Conservation (phyloP, 352 stramenopile species). For the Pythium brassicae region DNA sequence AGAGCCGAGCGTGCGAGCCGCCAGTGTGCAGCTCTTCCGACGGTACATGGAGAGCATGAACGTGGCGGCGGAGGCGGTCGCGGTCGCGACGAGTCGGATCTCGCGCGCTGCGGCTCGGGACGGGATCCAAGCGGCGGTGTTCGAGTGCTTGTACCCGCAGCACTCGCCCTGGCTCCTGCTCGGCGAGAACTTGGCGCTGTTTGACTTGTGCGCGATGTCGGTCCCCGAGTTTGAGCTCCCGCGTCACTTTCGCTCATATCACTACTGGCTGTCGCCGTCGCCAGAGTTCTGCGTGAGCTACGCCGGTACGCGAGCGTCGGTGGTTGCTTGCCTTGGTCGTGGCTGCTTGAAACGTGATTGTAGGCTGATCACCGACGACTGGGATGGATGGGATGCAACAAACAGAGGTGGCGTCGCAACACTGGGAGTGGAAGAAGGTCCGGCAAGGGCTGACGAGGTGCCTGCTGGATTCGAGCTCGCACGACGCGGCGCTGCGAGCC, state of each 20-base stretch:
- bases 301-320: constrained; percentile 27
- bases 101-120: constrained; percentile 13
- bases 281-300: constrained; percentile 41
- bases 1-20: constrained; percentile 8
- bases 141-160: constrained; percentile 41
- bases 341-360: background rate
- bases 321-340: no score
- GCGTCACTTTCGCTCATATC: constrained; percentile 27
- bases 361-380: no score
- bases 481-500: constrained; percentile 28
- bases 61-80: constrained; percentile 24
- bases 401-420: constrained; percentile 30
- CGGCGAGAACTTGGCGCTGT: constrained; percentile 28
- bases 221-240: constrained; percentile 25
- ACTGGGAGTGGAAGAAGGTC: constrained; percentile 46
- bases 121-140: constrained; percentile 28
- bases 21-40: constrained; percentile 30
- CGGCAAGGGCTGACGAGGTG: constrained; percentile 30
- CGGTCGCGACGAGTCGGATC: constrained; percentile 23
- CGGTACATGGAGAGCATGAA: constrained; percentile 41
- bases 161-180: constrained; percentile 25
- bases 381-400: background rate
- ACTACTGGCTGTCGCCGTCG: constrained; percentile 23
- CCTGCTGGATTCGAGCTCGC: constrained; percentile 24
- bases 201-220: constrained; percentile 30